Evolutionary conservation across 2,329 filamentous ascomycete genomes (phyloP), one percentile per base, ranked within the genome.

Genomic region (Sporothrix variecibatus): DNA sequence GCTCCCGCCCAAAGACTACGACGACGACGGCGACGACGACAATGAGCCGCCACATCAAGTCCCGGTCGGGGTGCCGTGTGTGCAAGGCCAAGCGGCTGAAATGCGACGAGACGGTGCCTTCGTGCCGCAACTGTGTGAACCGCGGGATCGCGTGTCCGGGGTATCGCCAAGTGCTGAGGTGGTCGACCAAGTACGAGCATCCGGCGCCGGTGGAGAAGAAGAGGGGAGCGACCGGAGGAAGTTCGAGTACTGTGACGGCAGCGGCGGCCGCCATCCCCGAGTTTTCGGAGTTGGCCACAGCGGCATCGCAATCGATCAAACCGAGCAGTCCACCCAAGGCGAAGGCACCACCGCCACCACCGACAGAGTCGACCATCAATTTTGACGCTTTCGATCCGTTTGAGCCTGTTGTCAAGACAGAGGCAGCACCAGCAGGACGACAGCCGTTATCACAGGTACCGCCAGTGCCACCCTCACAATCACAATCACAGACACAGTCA

Each of bases 151-250:
- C 77, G 28, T 81, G 80, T 49, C 79, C 79, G 15, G 80, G 80
- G 0, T 81, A 81, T 71, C 76, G 76, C 15, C 78, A 81, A 28
- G 80, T 80, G 26, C 79, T 84, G 62, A 82, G 81, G 51, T 84
- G 83, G 83, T 84, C 83, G 0, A 84, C 82, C 75, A 84, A 84
- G 62, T 82, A 84, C 73, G 82, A 84, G 77, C 53, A 75, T 43
- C 64, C 75, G 2, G 51, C 28, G 5, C 46, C 60, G 17, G 40
- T n/a, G n/a, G 67, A 58, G 65, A 26, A 60, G 31, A 17, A 26
- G 31, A 17, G 20, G 23, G 31, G 26, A 26, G 31, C 40, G 20
- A 70, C 38, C 11, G n/a, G 28, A 8, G 53, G 12, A 2, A 71
- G 38, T 38, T 34, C 2, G 34, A 34, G 34, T 34, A 28, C 31